phyloP scores from a whole-genome alignment of 257 asterid genomes.

The Nicotiana benthamiana region DNA sequence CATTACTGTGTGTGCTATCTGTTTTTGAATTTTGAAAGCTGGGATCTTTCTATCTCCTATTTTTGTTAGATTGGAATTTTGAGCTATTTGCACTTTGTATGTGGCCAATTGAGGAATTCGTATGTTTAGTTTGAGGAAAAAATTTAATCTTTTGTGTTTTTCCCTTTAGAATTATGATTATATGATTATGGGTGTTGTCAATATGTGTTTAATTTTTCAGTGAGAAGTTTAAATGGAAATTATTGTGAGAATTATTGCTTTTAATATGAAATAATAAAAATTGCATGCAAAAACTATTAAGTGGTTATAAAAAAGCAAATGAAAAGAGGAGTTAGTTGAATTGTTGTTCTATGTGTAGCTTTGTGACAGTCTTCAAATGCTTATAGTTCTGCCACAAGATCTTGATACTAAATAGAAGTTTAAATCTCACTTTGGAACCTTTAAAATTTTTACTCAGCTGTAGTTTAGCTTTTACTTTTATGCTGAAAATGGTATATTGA shows the following conservation, averaged over 20 bases:
- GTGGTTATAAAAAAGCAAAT: not conserved
- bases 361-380: too few relatives aligned
- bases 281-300: not conserved
- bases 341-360: too few relatives aligned
- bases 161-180: not conserved
- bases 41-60: too few relatives aligned
- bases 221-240: not conserved
- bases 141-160: not conserved
- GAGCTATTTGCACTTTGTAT: not conserved
- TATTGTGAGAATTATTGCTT: not conserved
- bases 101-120: not conserved
- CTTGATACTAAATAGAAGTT: not conserved
- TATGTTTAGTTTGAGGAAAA: not conserved
- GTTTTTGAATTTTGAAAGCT: too few relatives aligned
- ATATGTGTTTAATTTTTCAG: not conserved
- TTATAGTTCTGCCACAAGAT: too few relatives aligned
- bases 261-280: not conserved
- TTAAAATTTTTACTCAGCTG: not conserved
- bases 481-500: not conserved
- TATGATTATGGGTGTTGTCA: too few relatives aligned
- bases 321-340: too few relatives aligned
- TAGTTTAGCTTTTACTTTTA: not conserved
- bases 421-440: not conserved
- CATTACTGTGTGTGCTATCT: too few relatives aligned
- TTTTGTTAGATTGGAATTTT: too few relatives aligned